Base-by-base conservation (phyloP, 1,139 yeast species). In the Yamadazyma songkhlaensis region DNA sequence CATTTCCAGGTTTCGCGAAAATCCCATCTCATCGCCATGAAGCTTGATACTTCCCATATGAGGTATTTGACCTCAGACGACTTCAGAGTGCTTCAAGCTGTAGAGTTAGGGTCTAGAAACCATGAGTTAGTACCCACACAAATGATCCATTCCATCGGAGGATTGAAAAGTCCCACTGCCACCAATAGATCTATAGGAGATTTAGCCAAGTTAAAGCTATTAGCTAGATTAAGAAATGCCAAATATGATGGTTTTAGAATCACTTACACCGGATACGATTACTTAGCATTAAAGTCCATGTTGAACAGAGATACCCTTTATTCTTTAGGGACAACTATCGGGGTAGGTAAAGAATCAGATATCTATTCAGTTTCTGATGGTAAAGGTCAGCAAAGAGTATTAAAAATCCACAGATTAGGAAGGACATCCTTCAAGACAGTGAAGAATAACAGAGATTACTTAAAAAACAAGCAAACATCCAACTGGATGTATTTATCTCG, bases 291-390 rank as follows among this genome's bases (percentile, higher is more conserved):
- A 47, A 87, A 84, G 57, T 75, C 95, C 4, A 78, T 92, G 79
- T 63, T 80, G 49, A 85, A 83, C 53, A 73, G 90, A 48, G 79
- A 82, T 34, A 72, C 88, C 0, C 59, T 92, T 8, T 81, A 82
- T 51, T 84, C 94, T 2, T 78, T 92, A 9, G 97, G 96, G 12
- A 74, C 83, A 31, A 87, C 85, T 17, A 89, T 92, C 51, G 98
- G 98, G 40, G 96, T 94, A 36, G 98, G 98, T 53, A 92, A 92
- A 58, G 98, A 92, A 59, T 88, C 97, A 3, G 98, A 92, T 63
- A 90, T 92, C 52, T 89, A 84, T 58, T 76, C 92, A n/a, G 90
- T 86, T 1, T 81, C 85, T 41, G 92, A 85, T 52, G 66, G 74
- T 9, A 57, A 72, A 20, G 95, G 95, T 1, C 58, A 56, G 11